Evolutionary conservation across 2,329 filamentous ascomycete genomes (phyloP).

Genomic region (Neopestalotiopsis sp.): DNA sequence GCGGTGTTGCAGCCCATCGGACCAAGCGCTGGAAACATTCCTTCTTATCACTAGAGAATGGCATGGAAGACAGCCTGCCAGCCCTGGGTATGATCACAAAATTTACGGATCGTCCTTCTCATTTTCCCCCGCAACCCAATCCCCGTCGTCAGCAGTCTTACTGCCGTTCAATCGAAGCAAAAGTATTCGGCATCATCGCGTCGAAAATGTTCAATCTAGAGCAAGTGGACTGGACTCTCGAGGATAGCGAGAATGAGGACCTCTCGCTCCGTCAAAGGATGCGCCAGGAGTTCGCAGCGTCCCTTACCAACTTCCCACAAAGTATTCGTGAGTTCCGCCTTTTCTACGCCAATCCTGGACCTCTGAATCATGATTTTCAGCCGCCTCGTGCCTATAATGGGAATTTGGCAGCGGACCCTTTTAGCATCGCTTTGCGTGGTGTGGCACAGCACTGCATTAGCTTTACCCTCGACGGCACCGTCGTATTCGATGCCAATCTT

Average conservation of each 20-base stretch:
- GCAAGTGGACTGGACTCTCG: background rate
- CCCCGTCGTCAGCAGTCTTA: background rate
- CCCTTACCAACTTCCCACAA: background rate
- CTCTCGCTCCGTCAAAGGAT: background rate
- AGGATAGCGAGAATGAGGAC: background rate
- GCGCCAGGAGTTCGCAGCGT: background rate
- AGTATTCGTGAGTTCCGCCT: background rate
- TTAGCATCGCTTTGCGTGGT: conserved; percentile 3
- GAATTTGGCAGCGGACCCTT: background rate
- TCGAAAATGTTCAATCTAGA: background rate
- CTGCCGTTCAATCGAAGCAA: background rate
- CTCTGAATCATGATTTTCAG: background rate
- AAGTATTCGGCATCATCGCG: background rate
- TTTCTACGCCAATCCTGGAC: background rate
- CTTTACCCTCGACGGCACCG: background rate
- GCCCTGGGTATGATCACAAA: background rate
- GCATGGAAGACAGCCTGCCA: background rate
- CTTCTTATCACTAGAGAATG: background rate
- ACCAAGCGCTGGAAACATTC: background rate
- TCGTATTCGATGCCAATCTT: background rate
- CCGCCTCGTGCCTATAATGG: background rate
- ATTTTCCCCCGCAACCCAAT: background rate
- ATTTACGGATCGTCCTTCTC: background rate
- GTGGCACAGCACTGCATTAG: background rate
- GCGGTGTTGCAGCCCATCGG: background rate